phyloP scores from a whole-genome alignment of 108 stramenopile genomes.

The Fragilaria crotonensis region DNA sequence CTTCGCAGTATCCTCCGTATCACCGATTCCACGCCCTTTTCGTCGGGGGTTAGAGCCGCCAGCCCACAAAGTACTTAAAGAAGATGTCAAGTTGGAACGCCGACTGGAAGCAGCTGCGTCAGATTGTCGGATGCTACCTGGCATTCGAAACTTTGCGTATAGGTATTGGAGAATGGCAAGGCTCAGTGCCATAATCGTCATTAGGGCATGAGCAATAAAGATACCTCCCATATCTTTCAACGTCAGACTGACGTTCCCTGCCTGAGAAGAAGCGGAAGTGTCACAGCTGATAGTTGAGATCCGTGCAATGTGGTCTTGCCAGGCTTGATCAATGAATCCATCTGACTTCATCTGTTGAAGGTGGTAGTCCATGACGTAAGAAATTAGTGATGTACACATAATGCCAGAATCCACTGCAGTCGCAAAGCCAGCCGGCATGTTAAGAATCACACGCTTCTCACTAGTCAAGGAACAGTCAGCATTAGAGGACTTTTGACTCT shows the following conservation, averaged over 20 bases:
- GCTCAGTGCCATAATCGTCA: neutral
- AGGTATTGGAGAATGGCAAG: neutral
- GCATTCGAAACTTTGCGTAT: too few relatives aligned
- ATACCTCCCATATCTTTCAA: slow-evolving; percentile 1
- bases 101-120: too few relatives aligned
- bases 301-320: slow-evolving; percentile 1
- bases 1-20: too few relatives aligned
- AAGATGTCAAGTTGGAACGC: too few relatives aligned
- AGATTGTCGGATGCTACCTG: too few relatives aligned
- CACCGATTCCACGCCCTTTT: too few relatives aligned
- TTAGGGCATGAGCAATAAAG: slow-evolving; percentile 1
- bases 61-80: too few relatives aligned
- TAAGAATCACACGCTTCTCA: slow-evolving; percentile 4
- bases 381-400: slow-evolving; percentile 13
- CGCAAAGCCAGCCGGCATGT: slow-evolving; percentile 10
- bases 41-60: too few relatives aligned
- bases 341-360: slow-evolving; percentile 22
- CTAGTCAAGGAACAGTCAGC: slow-evolving; percentile 10
- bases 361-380: slow-evolving; percentile 14
- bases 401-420: slow-evolving; percentile 13
- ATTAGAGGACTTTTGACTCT: slow-evolving; percentile 4
- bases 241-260: neutral
- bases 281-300: slow-evolving; percentile 8
- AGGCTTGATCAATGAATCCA: slow-evolving; percentile 16
- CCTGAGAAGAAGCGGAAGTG: neutral